Base-by-base conservation (phyloP, 331 rosid genomes). In the Malus hybrid region DNA sequence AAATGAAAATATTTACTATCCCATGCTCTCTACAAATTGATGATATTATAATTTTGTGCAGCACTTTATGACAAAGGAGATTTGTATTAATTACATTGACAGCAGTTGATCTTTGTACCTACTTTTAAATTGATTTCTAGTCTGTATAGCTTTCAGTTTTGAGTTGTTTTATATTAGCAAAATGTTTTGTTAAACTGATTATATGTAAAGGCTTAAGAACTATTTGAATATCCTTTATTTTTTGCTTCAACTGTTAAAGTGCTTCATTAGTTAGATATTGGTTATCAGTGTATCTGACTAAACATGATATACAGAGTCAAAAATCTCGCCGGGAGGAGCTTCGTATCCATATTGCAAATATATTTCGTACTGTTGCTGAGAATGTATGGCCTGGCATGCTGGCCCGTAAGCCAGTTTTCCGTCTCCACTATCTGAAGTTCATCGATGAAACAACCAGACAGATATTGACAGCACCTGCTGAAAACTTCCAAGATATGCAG, bases 381-480 rank as follows among this genome's bases (percentile, higher is more conserved):
- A 95, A 90, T 79, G 86, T 95, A 73, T 95, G 99, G 99, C 99
- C 97, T 50, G 97, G 97, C 87, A 89, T 85, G 96, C 87, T 95
- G 69, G 85, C 89, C 26, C 91, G 93, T 78, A 92, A 92, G 77
- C 88, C 93, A 64, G 88, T 85, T 82, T 87, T 95, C 79, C 97
- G 97, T 68, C 95, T 81, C 63, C 97, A 92, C 79, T 95, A 92
- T 88, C 85, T 92, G 58, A 95, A 88, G 86, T 92, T 90, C 86
- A 92, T 95, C 30, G 99, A 95, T 20, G 99, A 95, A 80, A 86
- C 93, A 74, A 87, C 83, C 67, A 87, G 81, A 80, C 91, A 89
- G 67, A 84, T 95, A 42, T 79, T 88, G 55, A 80, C 88, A 52
- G 83, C 97, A 73, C 77, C 88, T 75, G 46, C 85, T 78, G 99